A percentile compares a stretch with the other conserved stretches of the same genome.
Evolutionary conservation across 495 filamentous ascomycete species (phyloP).

Genomic region (Monascus purpureus): DNA sequence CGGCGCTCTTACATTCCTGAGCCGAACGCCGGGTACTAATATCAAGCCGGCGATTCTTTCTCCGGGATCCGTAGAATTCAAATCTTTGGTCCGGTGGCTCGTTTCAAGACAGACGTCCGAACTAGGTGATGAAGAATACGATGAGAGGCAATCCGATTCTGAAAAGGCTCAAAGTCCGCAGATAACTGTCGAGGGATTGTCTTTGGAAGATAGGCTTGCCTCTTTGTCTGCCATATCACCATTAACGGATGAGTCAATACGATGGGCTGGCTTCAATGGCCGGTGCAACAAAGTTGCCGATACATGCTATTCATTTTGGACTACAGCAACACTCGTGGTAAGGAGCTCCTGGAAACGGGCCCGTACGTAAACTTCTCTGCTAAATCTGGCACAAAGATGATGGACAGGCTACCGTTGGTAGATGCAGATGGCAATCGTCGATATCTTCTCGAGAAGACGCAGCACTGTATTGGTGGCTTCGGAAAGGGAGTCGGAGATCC

Average conservation of each 20-base stretch:
- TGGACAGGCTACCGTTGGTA: constrained; percentile 48
- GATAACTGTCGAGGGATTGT: constrained; percentile 5
- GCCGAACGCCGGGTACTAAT: constrained; percentile 19
- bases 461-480: constrained; percentile 84
- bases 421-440: constrained; percentile 45
- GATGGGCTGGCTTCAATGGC: constrained; percentile 66
- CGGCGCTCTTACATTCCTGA: constrained; percentile 55
- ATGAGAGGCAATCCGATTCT: constrained; percentile 31
- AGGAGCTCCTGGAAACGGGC: no score
- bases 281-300: constrained; percentile 78
- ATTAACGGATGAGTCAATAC: constrained; percentile 21
- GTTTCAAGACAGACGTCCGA: constrained; percentile 54
- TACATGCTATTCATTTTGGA: constrained; percentile 95
- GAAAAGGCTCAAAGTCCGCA: constrained; percentile 3
- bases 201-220: constrained; percentile 13
- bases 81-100: constrained; percentile 46
- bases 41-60: constrained; percentile 12
- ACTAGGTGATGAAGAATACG: constrained; percentile 31
- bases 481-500: constrained; percentile 66
- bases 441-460: constrained; percentile 79
- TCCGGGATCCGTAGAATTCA: constrained; percentile 20
- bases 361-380: no score
- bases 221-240: constrained; percentile 21
- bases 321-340: constrained; percentile 53
- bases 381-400: no score